Conservation (phyloP, 495 filamentous ascomycete species). For the Aspergillus campestris region DNA sequence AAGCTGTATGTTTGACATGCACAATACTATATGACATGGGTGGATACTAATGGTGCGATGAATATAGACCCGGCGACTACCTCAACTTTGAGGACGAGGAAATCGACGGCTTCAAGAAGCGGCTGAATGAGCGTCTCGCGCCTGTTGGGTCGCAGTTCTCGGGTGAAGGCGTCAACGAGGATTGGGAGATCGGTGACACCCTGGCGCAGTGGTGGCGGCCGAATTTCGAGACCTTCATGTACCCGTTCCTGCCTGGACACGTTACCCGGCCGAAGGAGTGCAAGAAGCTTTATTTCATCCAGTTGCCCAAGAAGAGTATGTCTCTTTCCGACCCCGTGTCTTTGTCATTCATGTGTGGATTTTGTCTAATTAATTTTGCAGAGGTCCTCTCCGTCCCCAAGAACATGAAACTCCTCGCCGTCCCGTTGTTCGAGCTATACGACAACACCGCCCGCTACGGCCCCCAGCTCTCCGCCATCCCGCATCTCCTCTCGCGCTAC, state of each 20-base stretch:
- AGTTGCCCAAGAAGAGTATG: constrained; percentile 84
- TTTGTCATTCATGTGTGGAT: constrained; percentile 7
- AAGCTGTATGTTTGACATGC: constrained; percentile 56
- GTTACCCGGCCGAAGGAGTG: constrained; percentile 96
- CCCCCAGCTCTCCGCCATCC: constrained; percentile 91
- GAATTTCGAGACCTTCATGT: constrained; percentile 99
- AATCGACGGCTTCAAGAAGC: constrained; percentile 83
- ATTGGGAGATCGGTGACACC: constrained; percentile 91
- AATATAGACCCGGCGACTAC: constrained; percentile 77
- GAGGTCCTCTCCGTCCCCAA: constrained; percentile 97
- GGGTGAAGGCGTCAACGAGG: constrained; percentile 75
- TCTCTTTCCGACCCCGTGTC: constrained; percentile 6
- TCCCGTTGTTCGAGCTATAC: constrained; percentile 94
- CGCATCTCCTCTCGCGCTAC: constrained; percentile 85
- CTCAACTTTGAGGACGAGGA: constrained; percentile 85
- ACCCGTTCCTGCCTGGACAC: constrained; percentile 92
- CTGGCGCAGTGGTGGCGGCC: constrained; percentile 98
- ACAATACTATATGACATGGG: not conserved
- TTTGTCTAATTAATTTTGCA: constrained; percentile 21
- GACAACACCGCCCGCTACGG: constrained; percentile 94
- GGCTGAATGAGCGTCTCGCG: constrained; percentile 85
- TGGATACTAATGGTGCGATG: not conserved
- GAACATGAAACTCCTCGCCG: constrained; percentile 98
- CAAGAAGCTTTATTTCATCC: constrained; percentile 97
- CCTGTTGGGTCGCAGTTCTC: constrained; percentile 82